Conservation (phyloP, 2,329 filamentous ascomycete genomes). For the Penicillium sp. region DNA sequence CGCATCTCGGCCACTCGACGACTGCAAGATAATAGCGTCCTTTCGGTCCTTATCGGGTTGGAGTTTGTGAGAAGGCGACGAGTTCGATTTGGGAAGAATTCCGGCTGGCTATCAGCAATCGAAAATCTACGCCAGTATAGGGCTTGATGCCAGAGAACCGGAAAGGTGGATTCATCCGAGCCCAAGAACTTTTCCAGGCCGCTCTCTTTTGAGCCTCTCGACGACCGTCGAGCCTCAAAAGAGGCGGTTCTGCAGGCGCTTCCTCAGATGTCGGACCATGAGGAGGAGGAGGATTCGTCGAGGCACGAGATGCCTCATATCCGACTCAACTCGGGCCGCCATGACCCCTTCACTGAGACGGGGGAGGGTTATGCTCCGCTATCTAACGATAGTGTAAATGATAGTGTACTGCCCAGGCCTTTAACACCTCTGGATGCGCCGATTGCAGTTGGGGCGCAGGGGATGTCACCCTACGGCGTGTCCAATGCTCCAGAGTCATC, state of each 20-base stretch:
- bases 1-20: slow-evolving; percentile 11
- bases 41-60: slow-evolving; percentile 3
- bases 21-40: slow-evolving; percentile 4
- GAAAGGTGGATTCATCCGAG: neutral
- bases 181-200: neutral
- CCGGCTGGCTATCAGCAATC: neutral
- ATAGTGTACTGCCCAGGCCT: slow-evolving; percentile 21
- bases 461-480: slow-evolving; percentile 43
- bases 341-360: slow-evolving; percentile 47
- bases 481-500: slow-evolving; percentile 47
- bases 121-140: neutral
- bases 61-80: neutral
- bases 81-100: neutral
- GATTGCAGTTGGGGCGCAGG: slow-evolving; percentile 11
- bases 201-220: neutral
- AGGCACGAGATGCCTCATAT: slow-evolving; percentile 51
- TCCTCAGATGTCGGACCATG: slow-evolving; percentile 19
- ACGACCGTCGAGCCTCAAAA: neutral
- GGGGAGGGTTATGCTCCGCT: slow-evolving; percentile 25
- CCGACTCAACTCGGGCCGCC: slow-evolving; percentile 58
- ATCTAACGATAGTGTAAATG: slow-evolving; percentile 8
- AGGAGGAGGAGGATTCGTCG: slow-evolving; percentile 6
- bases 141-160: neutral
- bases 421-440: slow-evolving; percentile 18
- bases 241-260: neutral